Evolutionary conservation across 2,329 filamentous ascomycete species (phyloP), one percentile per base, ranked within the genome.

Genomic region (Exophiala oligosperma): DNA sequence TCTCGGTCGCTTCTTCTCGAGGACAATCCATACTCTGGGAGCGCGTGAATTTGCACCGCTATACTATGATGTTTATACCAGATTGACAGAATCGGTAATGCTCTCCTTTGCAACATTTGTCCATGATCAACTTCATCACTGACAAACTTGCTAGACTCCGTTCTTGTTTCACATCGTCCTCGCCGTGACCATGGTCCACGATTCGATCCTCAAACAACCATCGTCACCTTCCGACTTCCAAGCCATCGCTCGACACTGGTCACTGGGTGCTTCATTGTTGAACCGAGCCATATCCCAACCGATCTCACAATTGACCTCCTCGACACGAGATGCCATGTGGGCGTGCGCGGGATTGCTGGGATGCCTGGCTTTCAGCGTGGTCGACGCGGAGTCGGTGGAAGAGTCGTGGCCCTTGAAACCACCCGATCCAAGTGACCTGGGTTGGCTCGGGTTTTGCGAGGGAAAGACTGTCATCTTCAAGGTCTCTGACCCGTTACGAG

Each of bases 361-460:
- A 1, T 65, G 79, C 1, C 47, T 79, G 1, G 62, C 71, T 0
- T 78, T 79, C 58, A 70, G 75, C 0, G 74, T 71, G 1, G 69
- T 75, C 0, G 75, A 80, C 46, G 72, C 73, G 1, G 52, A 50
- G 48, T 68, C 72, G 0, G 72, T 81, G 0, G 69, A 77, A 50
- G 69, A 81, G 54, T 74, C 80, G 1, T 88, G 84, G 84, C 85
- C 85, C 0, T 70, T 88, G 1, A 79, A 75, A 38, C 72, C 72
- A 0, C 59, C 72, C 0, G 81, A 86, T 61, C 72, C 11, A 29
- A 66, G 71, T 0, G 81, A 86, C 60, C 72, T 87, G 1, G 76
- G 82, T 64, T 88, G 84, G 85, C 67, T 87, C 1, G 79, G 74
- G 50, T 77, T 87, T 68, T 78, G 75, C 57, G 76, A 81, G 11